Percentiles rank a stretch among this genome's conserved stretches.
These are phyloP conservation scores for Begonia loranthoides DNA, from an alignment of 306 rosid genomes.

Conservation along the genomic window DNA sequence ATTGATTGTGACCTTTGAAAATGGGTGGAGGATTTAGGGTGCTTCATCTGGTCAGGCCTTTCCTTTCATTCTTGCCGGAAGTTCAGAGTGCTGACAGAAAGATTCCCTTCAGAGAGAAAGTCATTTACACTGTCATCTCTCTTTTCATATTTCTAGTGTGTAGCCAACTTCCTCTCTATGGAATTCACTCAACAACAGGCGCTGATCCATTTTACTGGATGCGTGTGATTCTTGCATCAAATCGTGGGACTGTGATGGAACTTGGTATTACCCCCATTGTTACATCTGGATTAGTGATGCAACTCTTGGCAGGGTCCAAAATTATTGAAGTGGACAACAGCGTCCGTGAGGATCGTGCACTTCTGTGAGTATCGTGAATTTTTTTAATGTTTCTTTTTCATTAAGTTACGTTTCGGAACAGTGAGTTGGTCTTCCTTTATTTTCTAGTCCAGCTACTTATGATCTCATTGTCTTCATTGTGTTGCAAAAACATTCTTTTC, in stretches of 20 bases:
- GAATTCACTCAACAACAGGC: constrained; percentile 64
- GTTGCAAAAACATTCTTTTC: too few species aligned
- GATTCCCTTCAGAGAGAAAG: constrained; percentile 84
- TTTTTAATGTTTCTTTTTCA: too few species aligned
- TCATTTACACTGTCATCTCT: constrained; percentile 73
- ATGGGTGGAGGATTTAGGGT: constrained; percentile 97
- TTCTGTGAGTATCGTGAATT: constrained; percentile 34
- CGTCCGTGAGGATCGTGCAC: constrained; percentile 88
- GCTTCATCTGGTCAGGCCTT: constrained; percentile 83
- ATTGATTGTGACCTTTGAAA: constrained; percentile 2
- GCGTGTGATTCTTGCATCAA: constrained; percentile 84
- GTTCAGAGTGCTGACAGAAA: constrained; percentile 85
- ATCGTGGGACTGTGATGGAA: constrained; percentile 90
- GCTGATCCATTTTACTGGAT: constrained; percentile 96
- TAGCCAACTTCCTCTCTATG: constrained; percentile 11
- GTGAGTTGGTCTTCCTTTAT: too few species aligned
- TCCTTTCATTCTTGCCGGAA: constrained; percentile 78
- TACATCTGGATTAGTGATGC: constrained; percentile 87
- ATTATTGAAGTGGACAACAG: constrained; percentile 81
- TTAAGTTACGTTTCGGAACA: too few species aligned
- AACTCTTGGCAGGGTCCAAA: constrained; percentile 74
- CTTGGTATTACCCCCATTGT: constrained; percentile 18
- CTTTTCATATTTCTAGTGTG: constrained; percentile 43
- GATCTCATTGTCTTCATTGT: too few species aligned
- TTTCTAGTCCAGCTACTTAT: too few species aligned